Percentiles rank a stretch among this genome's conserved stretches.
Conservation (phyloP, 106 monocot genomes). For the Dendrobium huoshanense region DNA sequence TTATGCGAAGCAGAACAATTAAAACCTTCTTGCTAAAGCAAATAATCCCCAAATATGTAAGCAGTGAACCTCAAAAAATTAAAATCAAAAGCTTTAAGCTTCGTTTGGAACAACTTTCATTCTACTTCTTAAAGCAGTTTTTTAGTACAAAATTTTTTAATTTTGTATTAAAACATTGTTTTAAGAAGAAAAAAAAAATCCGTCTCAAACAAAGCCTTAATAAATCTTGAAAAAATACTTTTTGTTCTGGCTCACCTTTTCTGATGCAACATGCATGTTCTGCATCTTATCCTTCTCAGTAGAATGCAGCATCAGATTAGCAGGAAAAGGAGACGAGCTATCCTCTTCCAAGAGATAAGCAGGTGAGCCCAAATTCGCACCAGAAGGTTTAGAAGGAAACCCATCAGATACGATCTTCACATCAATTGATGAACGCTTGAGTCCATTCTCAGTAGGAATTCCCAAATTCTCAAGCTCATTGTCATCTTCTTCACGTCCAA, state of each 20-base stretch:
- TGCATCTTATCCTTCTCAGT: conserved; percentile 23
- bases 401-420: conserved; percentile 7
- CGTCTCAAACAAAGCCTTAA: not conserved
- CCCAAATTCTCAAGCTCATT: conserved; percentile 2
- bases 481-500: conserved; percentile 12
- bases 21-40: not conserved
- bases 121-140: too few species aligned
- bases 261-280: conserved; percentile 6
- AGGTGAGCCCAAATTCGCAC: not conserved
- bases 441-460: conserved; percentile 11
- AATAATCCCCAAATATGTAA: not conserved
- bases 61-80: not conserved
- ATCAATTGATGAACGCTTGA: conserved; percentile 12
- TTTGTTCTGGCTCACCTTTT: conserved; percentile 1
- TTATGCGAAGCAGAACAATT: not conserved
- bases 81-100: not conserved
- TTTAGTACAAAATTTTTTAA: too few species aligned
- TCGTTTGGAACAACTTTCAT: too few species aligned
- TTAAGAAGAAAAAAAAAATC: too few species aligned
- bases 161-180: too few species aligned
- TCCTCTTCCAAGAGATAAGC: conserved; percentile 14
- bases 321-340: conserved; percentile 23
- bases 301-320: conserved; percentile 22
- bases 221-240: not conserved
- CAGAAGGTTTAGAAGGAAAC: not conserved